Evolutionary conservation across 495 filamentous ascomycete species (phyloP), one percentile per base, ranked within the genome.

Genomic region (Tuber brumale): DNA sequence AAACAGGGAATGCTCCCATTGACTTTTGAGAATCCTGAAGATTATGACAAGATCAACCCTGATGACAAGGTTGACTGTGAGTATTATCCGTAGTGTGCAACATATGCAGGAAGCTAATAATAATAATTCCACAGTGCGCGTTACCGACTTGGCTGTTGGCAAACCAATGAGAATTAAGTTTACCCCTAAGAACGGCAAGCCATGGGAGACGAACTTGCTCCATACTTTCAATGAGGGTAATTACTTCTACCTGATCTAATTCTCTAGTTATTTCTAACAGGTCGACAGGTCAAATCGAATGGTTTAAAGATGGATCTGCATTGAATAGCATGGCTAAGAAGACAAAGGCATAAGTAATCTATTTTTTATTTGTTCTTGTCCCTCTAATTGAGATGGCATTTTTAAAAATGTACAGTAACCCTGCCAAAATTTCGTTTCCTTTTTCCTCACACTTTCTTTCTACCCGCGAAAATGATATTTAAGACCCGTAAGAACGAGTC

Each of bases 1-100:
- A 99, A 99, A 91, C 95, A 99, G 89, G 95, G 95, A 87, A 95
- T 99, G 94, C 93, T 99, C 87, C 95, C 95, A 82, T 89, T 99
- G 72, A 97, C 94, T 80, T 99, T 99, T 87, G 84, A 89, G 73
- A 91, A 97, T 83, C 95, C 96, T 41, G 96, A 91, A 84, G 95
- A 99, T 86, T 99, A 99, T 86, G 95, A 99, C 85, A 95, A 92
- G 88, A 97, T 99, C 86, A 88, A 92, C 83, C 93, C 94, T 78
- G 91, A 94, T 43, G 96, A 97, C 89, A 94, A 91, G 86, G 84
- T 88, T 73, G 76, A 82, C 76, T 72, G 74, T 75, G 51, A 72
- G 70, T 45, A 41, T 66, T 19, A 51, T 51, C 69, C 37, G 57
- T 18, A 8, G 3, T 9, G 27, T 23, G 21, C 19, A 41, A 70